Evolutionary conservation across 169 alveolate genomes (phyloP), one percentile per base, ranked within the genome.

Genomic region (Cryptosporidium sp.): DNA sequence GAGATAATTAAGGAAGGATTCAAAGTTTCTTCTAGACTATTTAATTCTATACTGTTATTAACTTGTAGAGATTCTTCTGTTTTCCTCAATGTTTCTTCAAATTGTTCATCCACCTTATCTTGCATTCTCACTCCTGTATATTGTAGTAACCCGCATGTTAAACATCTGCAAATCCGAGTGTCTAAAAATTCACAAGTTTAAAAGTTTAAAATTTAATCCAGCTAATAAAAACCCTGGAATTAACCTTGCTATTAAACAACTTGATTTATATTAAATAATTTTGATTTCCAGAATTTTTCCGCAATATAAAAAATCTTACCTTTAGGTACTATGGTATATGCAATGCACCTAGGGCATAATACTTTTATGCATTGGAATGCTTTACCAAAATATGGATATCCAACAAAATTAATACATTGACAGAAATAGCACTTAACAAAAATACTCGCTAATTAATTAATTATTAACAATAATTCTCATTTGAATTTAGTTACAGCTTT

Each of bases 301-400:
- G 67, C 67, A 3, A 55, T 7, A 23, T 67, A 0, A 18, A 33
- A 8, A 9, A 7, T 10, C 85, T 45, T 73, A 59, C 86, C 86
- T 58, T 73, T 73, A 5, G 86, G 86, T 3, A 73, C 71, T 18
- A 51, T 73, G 10, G 86, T 73, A 41, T 73, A 73, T 26, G 70
- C 14, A 8, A 73, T 16, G 21, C 86, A 73, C 16, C 55, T 59
- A 14, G 86, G 86, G 12, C 86, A 73, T 37, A 73, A 33, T 37
- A 73, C 86, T 55, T 58, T 51, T 2, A 73, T 37, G 50, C 86
- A 73, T 26, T 73, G 71, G 18, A 55, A 52, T 37, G 43, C 1
- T 21, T 73, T 73, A 7, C 86, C 86, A 73, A 73, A 52, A 73
- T 33, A 73, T 59, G 86, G 86, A 35, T 73, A 73, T 21, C 86